These are phyloP conservation scores for Camellia oleifera DNA, from an alignment of 179 eudicot species.

Conservation along the genomic window DNA sequence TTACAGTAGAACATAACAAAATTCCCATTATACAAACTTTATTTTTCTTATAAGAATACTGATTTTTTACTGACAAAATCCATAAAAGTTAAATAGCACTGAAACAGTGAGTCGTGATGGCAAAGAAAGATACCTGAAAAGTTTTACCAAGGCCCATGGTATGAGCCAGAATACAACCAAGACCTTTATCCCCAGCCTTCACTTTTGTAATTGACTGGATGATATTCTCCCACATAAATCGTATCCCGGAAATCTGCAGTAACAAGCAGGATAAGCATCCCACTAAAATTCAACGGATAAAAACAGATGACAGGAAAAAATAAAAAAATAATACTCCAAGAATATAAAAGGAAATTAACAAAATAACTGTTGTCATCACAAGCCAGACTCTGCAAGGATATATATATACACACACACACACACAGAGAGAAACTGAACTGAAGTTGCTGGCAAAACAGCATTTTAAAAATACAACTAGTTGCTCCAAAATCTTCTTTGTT, in stretches of 20 bases:
- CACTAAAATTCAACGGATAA: neutral
- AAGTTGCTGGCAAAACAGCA: neutral
- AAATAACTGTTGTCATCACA: neutral
- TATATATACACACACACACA: neutral
- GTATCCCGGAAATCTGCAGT: slow-evolving; percentile 83
- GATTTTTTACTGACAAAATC: neutral
- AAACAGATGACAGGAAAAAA: neutral
- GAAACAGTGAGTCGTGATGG: slow-evolving; percentile 4
- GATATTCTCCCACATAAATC: slow-evolving; percentile 98
- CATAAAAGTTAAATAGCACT: neutral
- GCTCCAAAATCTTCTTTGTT: neutral
- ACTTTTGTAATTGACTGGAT: slow-evolving; percentile 80
- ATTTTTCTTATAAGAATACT: too few species aligned
- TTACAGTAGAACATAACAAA: too few species aligned
- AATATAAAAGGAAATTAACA: neutral
- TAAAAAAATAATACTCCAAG: neutral
- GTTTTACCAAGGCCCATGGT: slow-evolving; percentile 99
- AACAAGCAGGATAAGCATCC: slow-evolving; percentile 3
- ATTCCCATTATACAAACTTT: too few species aligned
- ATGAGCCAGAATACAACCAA: slow-evolving; percentile 98
- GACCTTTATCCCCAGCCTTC: slow-evolving; percentile 95
- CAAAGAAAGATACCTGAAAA: slow-evolving; percentile 65
- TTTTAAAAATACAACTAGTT: slow-evolving; percentile 1
- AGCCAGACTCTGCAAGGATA: neutral
- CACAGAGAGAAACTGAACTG: neutral